phyloP scores from a whole-genome alignment of 2,329 filamentous ascomycete species.

The Diaporthe sp. region DNA sequence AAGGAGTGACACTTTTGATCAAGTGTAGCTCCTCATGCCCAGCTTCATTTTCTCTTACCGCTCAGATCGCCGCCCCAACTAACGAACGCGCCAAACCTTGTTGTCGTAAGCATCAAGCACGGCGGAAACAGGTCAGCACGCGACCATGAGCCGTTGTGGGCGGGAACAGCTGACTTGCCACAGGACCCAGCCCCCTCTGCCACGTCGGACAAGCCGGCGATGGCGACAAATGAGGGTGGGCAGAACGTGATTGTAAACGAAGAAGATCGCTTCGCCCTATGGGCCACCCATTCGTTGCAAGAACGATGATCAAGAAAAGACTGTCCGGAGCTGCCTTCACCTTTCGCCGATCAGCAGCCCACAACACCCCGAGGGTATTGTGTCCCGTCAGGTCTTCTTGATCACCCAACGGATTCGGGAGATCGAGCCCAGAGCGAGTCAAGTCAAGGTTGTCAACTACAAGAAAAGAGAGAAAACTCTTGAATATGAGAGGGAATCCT shows the following conservation, averaged over 20 bases:
- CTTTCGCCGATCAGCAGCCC: too few relatives aligned
- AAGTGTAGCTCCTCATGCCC: background rate
- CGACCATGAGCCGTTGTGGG: background rate
- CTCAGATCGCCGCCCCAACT: background rate
- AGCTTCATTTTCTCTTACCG: background rate
- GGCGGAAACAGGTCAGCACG: background rate
- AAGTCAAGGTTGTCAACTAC: too few relatives aligned
- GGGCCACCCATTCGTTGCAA: background rate
- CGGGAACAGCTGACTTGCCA: background rate
- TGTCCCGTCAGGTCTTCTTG: conserved; percentile 6
- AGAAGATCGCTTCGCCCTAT: background rate
- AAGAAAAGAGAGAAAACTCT: background rate
- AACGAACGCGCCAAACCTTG: background rate
- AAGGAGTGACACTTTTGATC: background rate
- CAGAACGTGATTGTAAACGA: background rate
- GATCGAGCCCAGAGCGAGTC: too few relatives aligned
- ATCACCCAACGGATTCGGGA: conserved; percentile 8
- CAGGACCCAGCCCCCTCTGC: background rate
- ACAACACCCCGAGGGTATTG: background rate
- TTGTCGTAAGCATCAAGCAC: background rate
- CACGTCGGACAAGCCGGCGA: background rate
- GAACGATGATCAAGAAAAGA: background rate
- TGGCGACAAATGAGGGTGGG: background rate
- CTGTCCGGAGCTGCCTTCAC: conserved; percentile 3
- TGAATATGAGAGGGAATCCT: background rate